Evolutionary conservation across 345 rosid species (phyloP).

Genomic region (Eucalyptus sp.): DNA sequence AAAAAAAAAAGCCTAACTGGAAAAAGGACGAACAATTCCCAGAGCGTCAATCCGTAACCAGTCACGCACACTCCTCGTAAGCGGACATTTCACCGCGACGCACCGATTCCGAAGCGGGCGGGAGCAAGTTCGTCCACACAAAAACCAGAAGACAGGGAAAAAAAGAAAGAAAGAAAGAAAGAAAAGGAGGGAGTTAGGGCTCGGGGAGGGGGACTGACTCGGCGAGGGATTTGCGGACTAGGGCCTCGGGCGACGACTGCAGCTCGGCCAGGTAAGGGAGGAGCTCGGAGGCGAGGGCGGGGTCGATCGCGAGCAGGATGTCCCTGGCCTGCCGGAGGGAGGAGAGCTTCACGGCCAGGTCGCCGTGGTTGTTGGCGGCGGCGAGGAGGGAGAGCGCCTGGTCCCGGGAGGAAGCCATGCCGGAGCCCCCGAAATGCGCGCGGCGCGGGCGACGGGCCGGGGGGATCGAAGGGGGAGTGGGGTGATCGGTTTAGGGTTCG

Average conservation of each 20-base stretch:
- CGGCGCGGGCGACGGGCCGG: not conserved
- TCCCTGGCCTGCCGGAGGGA: constrained; percentile 77
- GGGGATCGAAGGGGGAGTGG: not conserved
- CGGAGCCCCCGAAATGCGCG: too few species aligned
- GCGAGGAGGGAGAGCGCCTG: constrained; percentile 74
- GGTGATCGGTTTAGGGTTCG: not conserved
- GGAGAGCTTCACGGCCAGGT: constrained; percentile 82
- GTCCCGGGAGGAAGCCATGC: constrained; percentile 28
- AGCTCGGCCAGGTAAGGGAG: constrained; percentile 73
- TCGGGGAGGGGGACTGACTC: constrained; percentile 45
- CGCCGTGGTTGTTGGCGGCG: constrained; percentile 72
- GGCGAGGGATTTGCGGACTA: constrained; percentile 61
- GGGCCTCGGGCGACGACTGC: constrained; percentile 61
- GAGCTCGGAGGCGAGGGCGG: constrained; percentile 63
- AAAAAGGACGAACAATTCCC: not conserved
- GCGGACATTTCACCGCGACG: not conserved
- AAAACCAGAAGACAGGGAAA: not conserved
- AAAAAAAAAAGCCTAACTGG: not conserved
- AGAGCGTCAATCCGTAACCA: not conserved
- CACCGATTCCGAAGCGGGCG: not conserved
- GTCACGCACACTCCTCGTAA: not conserved
- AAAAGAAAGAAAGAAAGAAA: too few species aligned
- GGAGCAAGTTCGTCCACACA: not conserved
- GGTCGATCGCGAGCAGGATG: constrained; percentile 48
- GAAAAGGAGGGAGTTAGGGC: not conserved